Percentiles rank a stretch among this genome's conserved stretches.
Evolutionary conservation across 495 filamentous ascomycete species (phyloP).

Genomic region (Penicillium psychrofluorescens): DNA sequence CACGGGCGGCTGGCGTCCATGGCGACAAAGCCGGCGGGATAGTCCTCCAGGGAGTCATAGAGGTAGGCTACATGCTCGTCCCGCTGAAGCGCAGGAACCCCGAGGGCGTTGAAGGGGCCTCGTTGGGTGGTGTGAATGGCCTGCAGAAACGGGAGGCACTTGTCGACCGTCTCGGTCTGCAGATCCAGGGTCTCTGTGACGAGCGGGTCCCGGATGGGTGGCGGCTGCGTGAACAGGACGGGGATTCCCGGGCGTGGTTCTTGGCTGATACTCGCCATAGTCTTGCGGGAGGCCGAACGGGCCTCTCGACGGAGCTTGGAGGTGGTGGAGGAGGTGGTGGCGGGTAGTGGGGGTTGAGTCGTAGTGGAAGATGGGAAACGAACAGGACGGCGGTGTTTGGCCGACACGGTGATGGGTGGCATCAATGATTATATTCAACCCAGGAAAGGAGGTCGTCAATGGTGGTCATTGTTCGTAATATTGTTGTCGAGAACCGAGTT

Average conservation of each 20-base stretch:
- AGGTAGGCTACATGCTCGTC: conserved; percentile 71
- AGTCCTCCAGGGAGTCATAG: conserved; percentile 52
- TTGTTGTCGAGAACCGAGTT: neutral
- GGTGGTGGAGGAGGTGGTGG: conserved; percentile 5
- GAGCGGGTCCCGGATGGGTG: conserved; percentile 60
- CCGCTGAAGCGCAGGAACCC: conserved; percentile 66
- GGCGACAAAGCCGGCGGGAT: conserved; percentile 58
- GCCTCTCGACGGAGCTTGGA: neutral
- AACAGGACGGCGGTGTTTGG: conserved; percentile 35
- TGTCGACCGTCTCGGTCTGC: conserved; percentile 59
- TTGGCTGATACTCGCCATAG: conserved; percentile 8
- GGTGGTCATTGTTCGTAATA: too few species aligned
- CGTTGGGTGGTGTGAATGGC: conserved; percentile 30
- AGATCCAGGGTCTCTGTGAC: conserved; percentile 58
- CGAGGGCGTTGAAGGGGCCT: conserved; percentile 53
- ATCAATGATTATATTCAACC: conserved; percentile 7
- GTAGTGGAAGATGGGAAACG: conserved; percentile 18
- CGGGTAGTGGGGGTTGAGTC: conserved; percentile 6
- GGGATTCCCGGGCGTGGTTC: conserved; percentile 45
- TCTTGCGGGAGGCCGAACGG: conserved; percentile 1
- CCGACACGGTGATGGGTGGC: conserved; percentile 25
- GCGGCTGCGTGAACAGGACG: conserved; percentile 54
- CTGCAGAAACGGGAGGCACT: conserved; percentile 62
- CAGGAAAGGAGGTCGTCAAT: too few species aligned
- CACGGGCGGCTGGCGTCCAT: conserved; percentile 84